Base-by-base conservation (phyloP, 2,329 filamentous ascomycete species). In the Penicillium sclerotiorum region DNA sequence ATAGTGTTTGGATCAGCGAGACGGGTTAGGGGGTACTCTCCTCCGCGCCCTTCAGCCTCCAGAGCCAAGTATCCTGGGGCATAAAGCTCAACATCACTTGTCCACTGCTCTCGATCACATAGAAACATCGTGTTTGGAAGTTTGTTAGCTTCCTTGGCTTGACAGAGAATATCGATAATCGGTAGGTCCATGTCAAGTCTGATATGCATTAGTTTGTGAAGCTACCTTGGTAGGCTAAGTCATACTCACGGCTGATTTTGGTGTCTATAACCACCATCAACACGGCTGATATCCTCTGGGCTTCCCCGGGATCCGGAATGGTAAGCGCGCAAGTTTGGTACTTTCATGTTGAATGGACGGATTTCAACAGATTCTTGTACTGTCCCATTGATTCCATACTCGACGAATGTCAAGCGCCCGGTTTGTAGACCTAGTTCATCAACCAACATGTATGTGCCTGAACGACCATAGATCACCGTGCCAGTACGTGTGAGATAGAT, bases 71-170 rank as follows among this genome's bases (percentile, higher is more conserved):
- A 55, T n/a, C 55, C 55, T 8, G 47, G 50, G 27, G 50, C 50
- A 49, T 58, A 56, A 35, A 51, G 43, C 37, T 53, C 50, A 21
- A 56, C 37, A 47, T 56, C 53, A 27, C 39, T 49, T 36, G 45
- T 44, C 55, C 52, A 56, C 45, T 57, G 52, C 49, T 53, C 49
- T 36, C 52, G 52, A 39, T 57, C 52, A 37, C 52, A 57, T 28
- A 57, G 15, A 17, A 21, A 5, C 49, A 53, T 45, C 20, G 21
- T 15, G 38, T 33, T 39, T 25, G 46, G 35, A 44, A 57, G 47
- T 49, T 57, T 42, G 39, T 52, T 51, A 45, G 45, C 49, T 3
- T 42, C 52, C 41, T 55, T 45, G 25, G 51, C 48, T 32, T 50
- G 44, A 42, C 45, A 56, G 42, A 56, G 48, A 45, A 52, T 50